Percentiles rank a stretch among this genome's conserved stretches.
phyloP scores from a whole-genome alignment of 202 grass and related monocot genomes.

The Schoenoplectus tabernaemontani region DNA sequence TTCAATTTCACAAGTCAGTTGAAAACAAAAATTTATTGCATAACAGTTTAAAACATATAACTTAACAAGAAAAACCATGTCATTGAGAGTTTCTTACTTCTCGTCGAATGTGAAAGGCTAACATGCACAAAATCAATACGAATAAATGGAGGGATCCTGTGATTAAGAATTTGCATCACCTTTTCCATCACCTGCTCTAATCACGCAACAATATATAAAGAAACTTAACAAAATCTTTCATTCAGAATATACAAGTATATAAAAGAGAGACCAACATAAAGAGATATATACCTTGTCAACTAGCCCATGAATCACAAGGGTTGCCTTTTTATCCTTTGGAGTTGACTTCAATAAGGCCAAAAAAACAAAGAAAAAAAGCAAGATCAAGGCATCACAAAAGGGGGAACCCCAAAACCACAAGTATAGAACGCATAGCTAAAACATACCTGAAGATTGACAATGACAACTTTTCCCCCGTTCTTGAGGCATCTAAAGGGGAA shows the following conservation, averaged over 20 bases:
- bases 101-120: conserved; percentile 63
- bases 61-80: not conserved
- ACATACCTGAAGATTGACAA: conserved; percentile 92
- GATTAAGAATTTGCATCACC: conserved; percentile 61
- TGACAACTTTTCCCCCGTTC: conserved; percentile 70
- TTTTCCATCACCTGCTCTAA: conserved; percentile 62
- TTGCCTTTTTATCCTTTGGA: conserved; percentile 94
- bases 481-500: conserved; percentile 72
- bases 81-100: conserved; percentile 40
- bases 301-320: conserved; percentile 82
- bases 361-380: too few species aligned
- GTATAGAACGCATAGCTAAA: not conserved
- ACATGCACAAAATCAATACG: conserved; percentile 67
- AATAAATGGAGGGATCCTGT: conserved; percentile 74
- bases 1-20: not conserved
- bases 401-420: not conserved
- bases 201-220: conserved; percentile 1
- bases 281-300: conserved; percentile 71
- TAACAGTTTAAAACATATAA: not conserved
- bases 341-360: conserved; percentile 49
- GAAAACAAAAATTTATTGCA: not conserved
- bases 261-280: conserved; percentile 1
- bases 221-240: conserved; percentile 5
- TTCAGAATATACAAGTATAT: not conserved
- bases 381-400: not conserved